Conservation (phyloP, 2,329 filamentous ascomycete species). For the Ceratocystis eucalypticola region DNA sequence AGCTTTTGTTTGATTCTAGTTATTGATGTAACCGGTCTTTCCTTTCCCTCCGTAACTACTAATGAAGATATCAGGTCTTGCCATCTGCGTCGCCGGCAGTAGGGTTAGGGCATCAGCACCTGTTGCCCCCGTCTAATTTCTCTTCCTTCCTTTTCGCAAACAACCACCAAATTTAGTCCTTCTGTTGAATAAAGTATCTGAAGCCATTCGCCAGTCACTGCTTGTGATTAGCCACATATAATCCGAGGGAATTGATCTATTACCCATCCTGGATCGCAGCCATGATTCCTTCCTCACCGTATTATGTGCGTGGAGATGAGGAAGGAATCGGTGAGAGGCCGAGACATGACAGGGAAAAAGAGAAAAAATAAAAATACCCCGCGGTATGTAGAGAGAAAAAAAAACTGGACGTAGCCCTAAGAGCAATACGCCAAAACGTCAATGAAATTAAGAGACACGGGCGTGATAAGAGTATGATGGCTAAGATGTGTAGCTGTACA, state of each 20-base stretch:
- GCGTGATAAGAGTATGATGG: too few relatives aligned
- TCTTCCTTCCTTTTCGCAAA: neutral
- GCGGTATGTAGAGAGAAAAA: neutral
- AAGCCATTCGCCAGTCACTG: neutral
- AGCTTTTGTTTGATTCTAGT: neutral
- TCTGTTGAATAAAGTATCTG: neutral
- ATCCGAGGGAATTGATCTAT: neutral
- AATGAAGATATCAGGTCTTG: neutral
- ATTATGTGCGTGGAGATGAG: neutral
- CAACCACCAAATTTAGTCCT: neutral
- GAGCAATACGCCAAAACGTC: too few relatives aligned
- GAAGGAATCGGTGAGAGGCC: conserved; percentile 5
- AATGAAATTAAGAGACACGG: too few relatives aligned
- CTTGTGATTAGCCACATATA: neutral
- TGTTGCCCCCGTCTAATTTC: too few relatives aligned
- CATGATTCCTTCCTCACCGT: neutral
- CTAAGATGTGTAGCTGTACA: too few relatives aligned
- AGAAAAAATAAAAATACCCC: neutral
- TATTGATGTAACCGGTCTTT: neutral
- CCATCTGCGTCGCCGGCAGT: too few relatives aligned
- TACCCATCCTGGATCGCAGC: neutral
- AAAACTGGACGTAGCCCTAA: neutral
- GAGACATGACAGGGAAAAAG: neutral
- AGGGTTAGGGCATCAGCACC: too few relatives aligned
- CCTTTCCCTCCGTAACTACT: neutral